Evolutionary conservation across 108 stramenopile genomes (phyloP).

Genomic region (Cyclostephanos tholiformis): DNA sequence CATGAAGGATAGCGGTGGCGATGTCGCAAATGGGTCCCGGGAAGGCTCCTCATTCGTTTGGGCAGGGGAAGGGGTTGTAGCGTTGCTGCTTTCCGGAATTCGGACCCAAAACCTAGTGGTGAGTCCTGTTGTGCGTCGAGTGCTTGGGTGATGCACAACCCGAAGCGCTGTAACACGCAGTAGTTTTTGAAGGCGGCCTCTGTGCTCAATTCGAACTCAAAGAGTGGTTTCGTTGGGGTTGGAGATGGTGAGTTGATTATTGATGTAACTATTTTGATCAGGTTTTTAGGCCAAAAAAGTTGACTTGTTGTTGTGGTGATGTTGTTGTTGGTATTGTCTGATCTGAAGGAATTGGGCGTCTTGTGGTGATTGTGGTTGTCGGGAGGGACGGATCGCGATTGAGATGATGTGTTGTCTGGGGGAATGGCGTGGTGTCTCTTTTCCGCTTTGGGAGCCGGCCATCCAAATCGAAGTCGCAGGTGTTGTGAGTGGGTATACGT

Average conservation of each 20-base stretch:
- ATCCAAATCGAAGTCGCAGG: no score
- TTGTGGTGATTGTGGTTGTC: not conserved
- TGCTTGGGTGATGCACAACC: not conserved
- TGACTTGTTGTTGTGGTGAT: not conserved
- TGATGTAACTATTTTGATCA: not conserved
- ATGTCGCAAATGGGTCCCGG: no score
- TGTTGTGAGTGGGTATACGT: no score
- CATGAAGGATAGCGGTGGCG: no score
- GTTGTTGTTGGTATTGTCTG: not conserved
- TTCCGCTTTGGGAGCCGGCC: no score
- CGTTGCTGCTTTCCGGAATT: not conserved
- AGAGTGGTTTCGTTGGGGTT: slow-evolving; percentile 4
- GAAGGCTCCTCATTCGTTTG: no score
- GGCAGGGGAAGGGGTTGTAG: no score
- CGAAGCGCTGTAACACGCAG: not conserved
- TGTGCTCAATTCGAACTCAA: slow-evolving; percentile 14
- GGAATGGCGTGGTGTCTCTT: no score
- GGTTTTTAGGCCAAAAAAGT: not conserved
- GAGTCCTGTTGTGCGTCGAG: slow-evolving; percentile 1
- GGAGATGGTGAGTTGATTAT: not conserved
- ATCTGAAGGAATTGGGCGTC: not conserved
- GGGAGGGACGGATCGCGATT: not conserved
- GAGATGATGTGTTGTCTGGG: no score
- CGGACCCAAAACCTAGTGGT: not conserved
- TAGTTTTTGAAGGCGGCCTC: slow-evolving; percentile 11